Percentiles rank a stretch among this genome's conserved stretches.
Evolutionary conservation across 1,139 yeast genomes (phyloP).

Genomic region (Yamadazyma blattariae): DNA sequence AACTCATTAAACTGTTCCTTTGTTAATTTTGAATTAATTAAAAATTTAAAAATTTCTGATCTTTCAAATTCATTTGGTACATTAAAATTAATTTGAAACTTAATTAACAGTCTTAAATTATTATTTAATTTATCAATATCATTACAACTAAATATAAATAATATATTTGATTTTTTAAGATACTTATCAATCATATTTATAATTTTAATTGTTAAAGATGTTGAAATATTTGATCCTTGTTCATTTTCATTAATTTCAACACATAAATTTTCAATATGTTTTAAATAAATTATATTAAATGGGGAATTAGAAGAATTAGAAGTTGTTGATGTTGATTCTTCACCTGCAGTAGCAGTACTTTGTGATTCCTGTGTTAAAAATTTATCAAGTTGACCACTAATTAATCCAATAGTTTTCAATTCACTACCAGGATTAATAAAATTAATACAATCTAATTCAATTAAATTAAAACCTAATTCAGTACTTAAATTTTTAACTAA

Average conservation of each 20-base stretch:
- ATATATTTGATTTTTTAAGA: slow-evolving; percentile 30
- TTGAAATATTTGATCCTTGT: slow-evolving; percentile 53
- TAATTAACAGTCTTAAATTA: slow-evolving; percentile 62
- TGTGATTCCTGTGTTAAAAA: slow-evolving; percentile 15
- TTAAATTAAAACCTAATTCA: slow-evolving; percentile 64
- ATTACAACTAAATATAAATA: slow-evolving; percentile 66
- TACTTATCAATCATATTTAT: slow-evolving; percentile 59
- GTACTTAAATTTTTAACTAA: slow-evolving; percentile 54
- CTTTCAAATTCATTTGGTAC: slow-evolving; percentile 85
- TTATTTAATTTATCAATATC: slow-evolving; percentile 72
- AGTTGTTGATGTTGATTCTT: not conserved
- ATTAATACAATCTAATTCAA: slow-evolving; percentile 69
- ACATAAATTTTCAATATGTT: slow-evolving; percentile 75
- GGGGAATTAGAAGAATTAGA: slow-evolving; percentile 17
- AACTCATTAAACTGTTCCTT: slow-evolving; percentile 13
- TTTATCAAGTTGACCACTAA: slow-evolving; percentile 75
- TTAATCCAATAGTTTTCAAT: slow-evolving; percentile 71
- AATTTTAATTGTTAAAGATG: slow-evolving; percentile 59
- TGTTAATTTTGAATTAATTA: slow-evolving; percentile 19
- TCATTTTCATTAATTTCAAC: slow-evolving; percentile 62
- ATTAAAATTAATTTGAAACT: slow-evolving; percentile 71
- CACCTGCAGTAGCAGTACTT: slow-evolving; percentile 15
- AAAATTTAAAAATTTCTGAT: slow-evolving; percentile 53
- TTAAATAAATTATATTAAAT: slow-evolving; percentile 54
- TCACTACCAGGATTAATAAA: slow-evolving; percentile 69